A percentile compares a stretch with the other conserved stretches of the same genome.
phyloP scores from a whole-genome alignment of 2,329 filamentous ascomycete species.

The Lasiodiplodia citricola region DNA sequence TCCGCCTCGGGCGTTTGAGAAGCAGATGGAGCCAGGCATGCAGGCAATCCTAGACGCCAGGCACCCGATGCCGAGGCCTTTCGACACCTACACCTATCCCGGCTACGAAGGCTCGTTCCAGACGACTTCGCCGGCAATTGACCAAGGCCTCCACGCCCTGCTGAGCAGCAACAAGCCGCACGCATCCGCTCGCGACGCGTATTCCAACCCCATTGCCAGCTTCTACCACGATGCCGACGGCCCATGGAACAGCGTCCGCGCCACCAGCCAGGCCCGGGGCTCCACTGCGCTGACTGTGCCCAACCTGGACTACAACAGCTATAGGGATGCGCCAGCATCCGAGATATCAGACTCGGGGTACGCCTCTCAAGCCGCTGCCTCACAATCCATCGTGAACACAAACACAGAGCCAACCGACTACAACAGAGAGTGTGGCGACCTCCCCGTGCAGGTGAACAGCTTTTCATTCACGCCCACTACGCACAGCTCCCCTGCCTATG shows the following conservation, averaged over 20 bases:
- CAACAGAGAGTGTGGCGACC: slow-evolving; percentile 12
- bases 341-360: slow-evolving; percentile 44
- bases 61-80: slow-evolving; percentile 1
- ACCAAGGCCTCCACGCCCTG: slow-evolving; percentile 9
- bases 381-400: slow-evolving; percentile 40
- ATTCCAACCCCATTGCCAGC: slow-evolving; percentile 21
- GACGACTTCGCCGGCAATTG: background rate
- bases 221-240: slow-evolving; percentile 23
- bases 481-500: slow-evolving; percentile 1
- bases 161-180: background rate
- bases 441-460: slow-evolving; percentile 16
- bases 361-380: slow-evolving; percentile 32
- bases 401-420: slow-evolving; percentile 37
- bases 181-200: background rate
- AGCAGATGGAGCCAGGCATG: slow-evolving; percentile 9
- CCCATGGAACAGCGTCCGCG: slow-evolving; percentile 23
- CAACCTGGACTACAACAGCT: slow-evolving; percentile 31
- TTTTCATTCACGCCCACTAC: slow-evolving; percentile 11
- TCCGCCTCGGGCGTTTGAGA: slow-evolving; percentile 3
- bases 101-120: slow-evolving; percentile 19
- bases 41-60: slow-evolving; percentile 4
- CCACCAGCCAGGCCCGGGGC: slow-evolving; percentile 13
- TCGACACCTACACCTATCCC: slow-evolving; percentile 8
- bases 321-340: slow-evolving; percentile 32
- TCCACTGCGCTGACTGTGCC: background rate